phyloP scores from a whole-genome alignment of 2,329 filamentous ascomycete genomes.

The Thielaviopsis euricoi region DNA sequence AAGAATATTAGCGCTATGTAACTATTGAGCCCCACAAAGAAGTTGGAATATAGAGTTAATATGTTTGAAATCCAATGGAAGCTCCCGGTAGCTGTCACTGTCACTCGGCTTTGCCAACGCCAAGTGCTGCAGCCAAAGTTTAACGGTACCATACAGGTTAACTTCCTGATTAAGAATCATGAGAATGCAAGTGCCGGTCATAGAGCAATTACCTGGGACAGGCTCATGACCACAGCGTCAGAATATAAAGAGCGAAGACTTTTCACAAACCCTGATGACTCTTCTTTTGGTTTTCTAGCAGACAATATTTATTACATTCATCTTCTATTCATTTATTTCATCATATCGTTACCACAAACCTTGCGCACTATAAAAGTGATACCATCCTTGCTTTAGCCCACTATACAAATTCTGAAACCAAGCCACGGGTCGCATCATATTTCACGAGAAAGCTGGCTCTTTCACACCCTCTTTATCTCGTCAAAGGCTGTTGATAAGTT shows the following conservation, averaged over 20 bases:
- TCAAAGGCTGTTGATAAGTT: not conserved
- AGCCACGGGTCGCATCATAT: not conserved
- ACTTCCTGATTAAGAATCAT: not conserved
- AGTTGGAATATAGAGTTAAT: too few species aligned
- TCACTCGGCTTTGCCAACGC: not conserved
- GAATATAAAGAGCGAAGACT: not conserved
- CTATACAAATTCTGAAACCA: not conserved
- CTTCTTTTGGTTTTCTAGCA: too few species aligned
- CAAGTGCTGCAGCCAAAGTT: not conserved
- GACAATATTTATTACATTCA: not conserved
- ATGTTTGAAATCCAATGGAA: too few species aligned
- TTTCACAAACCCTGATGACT: not conserved
- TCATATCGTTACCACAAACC: not conserved
- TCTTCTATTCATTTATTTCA: not conserved
- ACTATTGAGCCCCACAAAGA: too few species aligned
- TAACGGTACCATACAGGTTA: not conserved
- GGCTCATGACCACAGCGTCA: not conserved
- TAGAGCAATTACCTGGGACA: not conserved
- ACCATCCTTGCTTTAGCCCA: not conserved
- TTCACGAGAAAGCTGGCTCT: not conserved
- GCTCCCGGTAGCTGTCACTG: not conserved
- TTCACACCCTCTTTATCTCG: not conserved
- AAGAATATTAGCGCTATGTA: too few species aligned
- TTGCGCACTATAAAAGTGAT: not conserved
- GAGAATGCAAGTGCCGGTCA: not conserved